Evolutionary conservation across 208 protist genomes (phyloP).

Genomic region (Wallacemonas sp.): DNA sequence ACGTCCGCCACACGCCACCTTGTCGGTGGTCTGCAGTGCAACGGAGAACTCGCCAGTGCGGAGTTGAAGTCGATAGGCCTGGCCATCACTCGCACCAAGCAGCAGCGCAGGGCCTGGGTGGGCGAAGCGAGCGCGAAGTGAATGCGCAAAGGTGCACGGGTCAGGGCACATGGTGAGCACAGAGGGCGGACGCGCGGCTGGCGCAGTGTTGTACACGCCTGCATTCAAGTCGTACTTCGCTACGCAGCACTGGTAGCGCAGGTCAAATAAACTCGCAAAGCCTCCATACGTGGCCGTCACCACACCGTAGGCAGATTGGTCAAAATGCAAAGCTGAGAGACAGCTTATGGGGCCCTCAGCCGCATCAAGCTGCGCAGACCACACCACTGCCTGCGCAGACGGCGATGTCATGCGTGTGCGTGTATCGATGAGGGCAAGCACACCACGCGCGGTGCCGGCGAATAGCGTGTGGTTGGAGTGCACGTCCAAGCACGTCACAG

Average conservation of each 20-base stretch:
- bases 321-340: constrained; percentile 26
- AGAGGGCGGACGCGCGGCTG: background rate
- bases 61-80: constrained; percentile 32
- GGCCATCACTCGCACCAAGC: constrained; percentile 33
- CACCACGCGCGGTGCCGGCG: constrained; percentile 36
- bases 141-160: constrained; percentile 22
- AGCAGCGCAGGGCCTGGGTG: constrained; percentile 36
- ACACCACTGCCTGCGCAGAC: background rate
- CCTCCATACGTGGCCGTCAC: constrained; percentile 47
- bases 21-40: constrained; percentile 17
- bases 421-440: constrained; percentile 23
- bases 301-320: constrained; percentile 23
- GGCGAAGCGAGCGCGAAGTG: constrained; percentile 12
- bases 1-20: background rate
- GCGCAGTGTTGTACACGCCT: background rate
- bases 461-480: constrained; percentile 34
- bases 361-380: constrained; percentile 1
- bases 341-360: constrained; percentile 11
- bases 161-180: constrained; percentile 32
- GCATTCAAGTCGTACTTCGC: constrained; percentile 20
- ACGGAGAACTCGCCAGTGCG: constrained; percentile 18
- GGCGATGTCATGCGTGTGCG: background rate
- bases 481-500: constrained; percentile 34
- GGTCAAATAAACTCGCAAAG: constrained; percentile 59
- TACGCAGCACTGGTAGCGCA: constrained; percentile 57